Base-by-base conservation (phyloP, 805 yeast genomes). In the Debaryomyces tyrocola region DNA sequence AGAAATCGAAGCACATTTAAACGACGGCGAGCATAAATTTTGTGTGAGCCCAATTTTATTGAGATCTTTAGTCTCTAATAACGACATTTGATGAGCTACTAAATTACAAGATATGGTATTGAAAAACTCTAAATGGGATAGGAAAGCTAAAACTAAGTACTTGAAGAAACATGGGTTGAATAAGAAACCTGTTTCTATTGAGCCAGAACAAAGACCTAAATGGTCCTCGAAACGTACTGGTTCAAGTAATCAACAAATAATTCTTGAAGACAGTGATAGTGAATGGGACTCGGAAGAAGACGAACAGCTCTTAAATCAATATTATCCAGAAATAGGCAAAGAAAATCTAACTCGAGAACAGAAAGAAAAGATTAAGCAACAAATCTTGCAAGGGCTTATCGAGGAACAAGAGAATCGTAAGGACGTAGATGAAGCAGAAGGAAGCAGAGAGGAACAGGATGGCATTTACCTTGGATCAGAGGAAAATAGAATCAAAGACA, bases 71-170 rank as follows among this genome's bases (percentile, higher is more conserved):
- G 10, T 24, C 27, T 24, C 10, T 24, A 24, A 24, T 6, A 24
- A 17, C 18, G 27, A 9, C 27, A 7, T 24, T 24, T 3, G 33
- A 41, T 15, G 27, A 24, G 10, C 7, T 24, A 24, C 10, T 24
- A 9, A 24, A 24, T 9, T 6, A 5, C 27, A 35, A 37, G 15
- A 15, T 12, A 73, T 73, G 78, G 78, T 73, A 40, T 55, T 73
- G 43, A 68, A 72, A 55, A 69, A 73, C 49, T 58, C 67, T 11
- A 73, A 72, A 58, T 73, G 76, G 73, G 77, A 73, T 54, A 66
- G 65, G 48, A 70, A 68, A 57, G 75, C 77, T 40, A 73, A 68
- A 52, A 47, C 56, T 49, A 57, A 58, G 49, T 73, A 68, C 46
- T 58, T 69, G 60, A 63, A 60, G 49, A 73, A 73, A 50, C 78